These are phyloP conservation scores for Macrolepiota fuliginosa DNA, from an alignment of 768 basidiomycete species.

Conservation along the genomic window DNA sequence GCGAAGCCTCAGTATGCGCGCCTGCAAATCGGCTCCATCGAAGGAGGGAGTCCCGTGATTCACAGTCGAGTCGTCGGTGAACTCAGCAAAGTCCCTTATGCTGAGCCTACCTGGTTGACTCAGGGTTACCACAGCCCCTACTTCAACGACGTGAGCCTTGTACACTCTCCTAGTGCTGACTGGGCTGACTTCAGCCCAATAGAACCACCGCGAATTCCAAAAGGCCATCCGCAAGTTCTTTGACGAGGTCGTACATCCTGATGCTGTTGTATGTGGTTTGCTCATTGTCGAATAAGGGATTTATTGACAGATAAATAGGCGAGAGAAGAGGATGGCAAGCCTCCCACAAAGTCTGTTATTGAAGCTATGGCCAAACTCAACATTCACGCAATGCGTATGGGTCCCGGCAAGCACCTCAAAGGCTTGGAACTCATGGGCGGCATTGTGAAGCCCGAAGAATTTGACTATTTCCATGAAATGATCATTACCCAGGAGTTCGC, in stretches of 20 bases:
- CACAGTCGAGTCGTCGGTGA: constrained; percentile 56
- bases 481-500: constrained; percentile 78
- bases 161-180: constrained; percentile 8
- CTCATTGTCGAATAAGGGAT: not conserved
- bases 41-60: constrained; percentile 65
- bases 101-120: constrained; percentile 79
- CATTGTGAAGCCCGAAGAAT: constrained; percentile 79
- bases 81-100: constrained; percentile 82
- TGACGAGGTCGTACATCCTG: constrained; percentile 66
- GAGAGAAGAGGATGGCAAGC: constrained; percentile 89
- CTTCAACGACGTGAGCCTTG: constrained; percentile 66
- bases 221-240: constrained; percentile 66
- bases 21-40: constrained; percentile 71
- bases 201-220: constrained; percentile 66
- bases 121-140: constrained; percentile 70
- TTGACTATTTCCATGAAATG: constrained; percentile 88
- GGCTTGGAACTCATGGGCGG: constrained; percentile 73
- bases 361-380: constrained; percentile 74
- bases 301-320: constrained; percentile 38
- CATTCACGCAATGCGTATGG: constrained; percentile 89
- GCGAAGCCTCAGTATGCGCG: constrained; percentile 73
- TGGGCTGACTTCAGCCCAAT: not conserved
- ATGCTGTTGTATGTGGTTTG: constrained; percentile 35
- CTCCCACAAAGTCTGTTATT: constrained; percentile 72
- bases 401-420: constrained; percentile 88